These are phyloP conservation scores for Penicillium sclerotigenum DNA, from an alignment of 2,329 filamentous ascomycete genomes.

Conservation along the genomic window DNA sequence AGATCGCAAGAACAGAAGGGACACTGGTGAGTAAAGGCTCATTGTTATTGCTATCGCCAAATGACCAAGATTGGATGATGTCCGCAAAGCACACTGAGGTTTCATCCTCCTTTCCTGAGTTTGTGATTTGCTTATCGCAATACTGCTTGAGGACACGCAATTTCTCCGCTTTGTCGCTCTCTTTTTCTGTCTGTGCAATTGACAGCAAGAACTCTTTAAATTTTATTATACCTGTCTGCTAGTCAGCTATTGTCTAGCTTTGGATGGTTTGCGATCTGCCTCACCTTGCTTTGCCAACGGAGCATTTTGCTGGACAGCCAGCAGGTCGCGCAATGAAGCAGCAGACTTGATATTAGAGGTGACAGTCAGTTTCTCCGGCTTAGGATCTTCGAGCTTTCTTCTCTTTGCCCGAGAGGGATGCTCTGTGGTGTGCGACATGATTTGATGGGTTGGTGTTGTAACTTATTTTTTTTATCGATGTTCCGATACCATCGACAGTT, in stretches of 20 bases:
- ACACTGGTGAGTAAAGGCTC: slow-evolving; percentile 78
- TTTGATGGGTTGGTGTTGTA: slow-evolving; percentile 22
- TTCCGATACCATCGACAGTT: slow-evolving; percentile 26
- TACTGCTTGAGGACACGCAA: slow-evolving; percentile 46
- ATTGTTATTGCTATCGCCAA: slow-evolving; percentile 73
- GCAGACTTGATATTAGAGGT: slow-evolving; percentile 44
- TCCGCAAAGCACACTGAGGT: slow-evolving; percentile 68
- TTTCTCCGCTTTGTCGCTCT: slow-evolving; percentile 38
- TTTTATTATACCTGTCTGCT: slow-evolving; percentile 36
- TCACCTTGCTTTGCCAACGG: slow-evolving; percentile 59
- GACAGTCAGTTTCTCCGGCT: slow-evolving; percentile 9
- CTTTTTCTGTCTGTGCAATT: slow-evolving; percentile 37
- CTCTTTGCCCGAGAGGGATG: slow-evolving; percentile 38
- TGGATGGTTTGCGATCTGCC: slow-evolving; percentile 42
- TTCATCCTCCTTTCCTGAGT: slow-evolving; percentile 49
- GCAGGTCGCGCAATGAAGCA: slow-evolving; percentile 65
- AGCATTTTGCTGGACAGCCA: slow-evolving; percentile 69
- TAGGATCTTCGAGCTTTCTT: slow-evolving; percentile 37
- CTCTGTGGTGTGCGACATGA: slow-evolving; percentile 34
- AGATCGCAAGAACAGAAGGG: slow-evolving; percentile 73
- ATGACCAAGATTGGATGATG: slow-evolving; percentile 83
- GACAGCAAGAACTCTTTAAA: slow-evolving; percentile 47
- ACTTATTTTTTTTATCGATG: slow-evolving; percentile 19
- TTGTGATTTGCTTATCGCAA: slow-evolving; percentile 54
- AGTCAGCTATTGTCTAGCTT: slow-evolving; percentile 6